Base-by-base conservation (phyloP, 23 red algal genomes). In the Cyanidioschyzon merolae region DNA sequence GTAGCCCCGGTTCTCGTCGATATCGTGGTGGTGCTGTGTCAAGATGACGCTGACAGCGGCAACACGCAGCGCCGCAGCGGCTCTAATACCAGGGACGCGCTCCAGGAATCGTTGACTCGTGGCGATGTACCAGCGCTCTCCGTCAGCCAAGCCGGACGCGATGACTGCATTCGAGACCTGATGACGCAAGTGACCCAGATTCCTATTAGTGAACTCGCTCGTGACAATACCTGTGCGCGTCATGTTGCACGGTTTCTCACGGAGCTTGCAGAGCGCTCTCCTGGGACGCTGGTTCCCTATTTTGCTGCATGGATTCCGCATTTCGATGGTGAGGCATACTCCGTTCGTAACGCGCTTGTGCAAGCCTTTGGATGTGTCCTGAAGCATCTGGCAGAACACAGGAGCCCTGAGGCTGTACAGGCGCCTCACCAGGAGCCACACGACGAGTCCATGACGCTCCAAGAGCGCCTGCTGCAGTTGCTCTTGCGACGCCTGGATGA, bases 251-350 rank as follows among this genome's bases (percentile, higher is more conserved):
- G 78, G 0, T 92, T 92, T 57, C 37, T 92, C 41, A 76, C 57
- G 16, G 89, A 92, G 41, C 17, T 92, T 18, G 38, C 76, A 0
- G 83, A 87, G 26, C 51, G 78, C 31, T 35, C 75, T 12, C 79
- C 89, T 1, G 34, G n/a, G 3, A 18, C 74, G n/a, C 75, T 68
- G 35, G 71, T 67, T 25, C 75, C 68, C 31, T 81, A 86, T 58
- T 41, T 92, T 15, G 68, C 78, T 39, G 31, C 86, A 21, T 39
- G 86, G 74, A 41, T 92, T 27, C 79, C 74, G 16, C 82, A 83
- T 39, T 79, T 92, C 21, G 89, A 92, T 63, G 84, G 83, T 0
- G 89, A 92, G 39, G 81, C 83, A 18, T 92, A 92, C 32, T 71
- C 79, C 26, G 75, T 92, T 21, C 83, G 89, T 1, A 92, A 92